Base-by-base conservation (phyloP, 2,329 filamentous ascomycete species). In the Chaetoscypha palmicola region DNA sequence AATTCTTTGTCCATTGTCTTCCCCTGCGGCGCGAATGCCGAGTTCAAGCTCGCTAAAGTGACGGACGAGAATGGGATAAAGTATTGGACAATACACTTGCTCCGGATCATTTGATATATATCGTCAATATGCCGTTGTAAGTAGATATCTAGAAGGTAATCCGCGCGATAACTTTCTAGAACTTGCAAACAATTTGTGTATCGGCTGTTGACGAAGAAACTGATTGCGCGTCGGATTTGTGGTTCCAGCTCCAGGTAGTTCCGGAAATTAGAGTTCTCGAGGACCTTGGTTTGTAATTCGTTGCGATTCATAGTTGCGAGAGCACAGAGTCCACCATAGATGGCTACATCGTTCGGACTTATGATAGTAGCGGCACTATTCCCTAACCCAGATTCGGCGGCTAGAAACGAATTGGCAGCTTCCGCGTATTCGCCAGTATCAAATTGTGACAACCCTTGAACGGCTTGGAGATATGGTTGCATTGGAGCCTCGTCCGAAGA, bases 71-170 rank as follows among this genome's bases (percentile, higher is more conserved):
- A 98, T 0, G 92, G 90, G 19, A 87, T 74, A 56, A 95, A 84
- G 66, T 96, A 97, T 60, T 95, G 87, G 19, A 90, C 78, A 47
- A 98, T 96, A 58, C 90, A 91, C 68, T 96, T 96, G 58, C 76
- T 85, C 46, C 92, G 80, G 54, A 98, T 89, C 37, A 72, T 69
- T 9, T 74, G 70, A 66, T 90, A 92, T 16, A 98, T 71, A 1
- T 69, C 66, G 28, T 73, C 60, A 14, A 96, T 70, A 52, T 94
- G 86, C 49, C 73, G 77, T 47, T 86, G 81, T 5, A 98, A 75
- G 62, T 95, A 83, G 16, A 95, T 70, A 60, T 98, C 92, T 4
- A 97, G 77, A n/a, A 90, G 72, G 62, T 92, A 97, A 64, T 98
- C 92, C 26, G 79, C 69, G 38, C 81, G 81, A 64, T 92, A 91